phyloP scores from a whole-genome alignment of 2,329 filamentous ascomycete species.

The Macrophomina pseudophaseolina region DNA sequence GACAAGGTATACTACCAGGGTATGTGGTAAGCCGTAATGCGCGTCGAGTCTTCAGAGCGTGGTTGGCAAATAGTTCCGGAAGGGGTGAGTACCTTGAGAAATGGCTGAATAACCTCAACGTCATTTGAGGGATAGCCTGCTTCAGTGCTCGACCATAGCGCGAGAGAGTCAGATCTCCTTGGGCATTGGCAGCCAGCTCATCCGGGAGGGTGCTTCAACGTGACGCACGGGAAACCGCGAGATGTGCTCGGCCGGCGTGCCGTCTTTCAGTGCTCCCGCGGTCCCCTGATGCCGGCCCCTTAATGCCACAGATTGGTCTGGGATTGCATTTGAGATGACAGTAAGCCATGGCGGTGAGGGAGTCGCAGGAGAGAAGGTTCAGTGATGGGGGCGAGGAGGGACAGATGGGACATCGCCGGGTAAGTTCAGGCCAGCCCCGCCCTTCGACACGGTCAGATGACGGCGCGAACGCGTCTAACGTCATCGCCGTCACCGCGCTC shows the following conservation, averaged over 20 bases:
- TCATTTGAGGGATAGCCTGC: background rate
- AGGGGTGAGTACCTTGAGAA: background rate
- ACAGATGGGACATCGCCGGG: background rate
- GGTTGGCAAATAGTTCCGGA: background rate
- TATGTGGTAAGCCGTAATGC: background rate
- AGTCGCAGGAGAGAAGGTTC: background rate
- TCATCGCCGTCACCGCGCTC: background rate
- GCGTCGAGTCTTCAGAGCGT: background rate
- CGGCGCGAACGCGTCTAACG: constrained; percentile 8
- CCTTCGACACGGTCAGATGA: constrained; percentile 1
- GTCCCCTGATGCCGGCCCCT: background rate
- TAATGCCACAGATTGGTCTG: background rate
- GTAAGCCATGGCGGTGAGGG: background rate
- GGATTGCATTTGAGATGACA: background rate
- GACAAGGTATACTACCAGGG: background rate
- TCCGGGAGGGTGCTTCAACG: constrained; percentile 3
- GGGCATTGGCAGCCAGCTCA: background rate
- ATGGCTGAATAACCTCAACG: background rate
- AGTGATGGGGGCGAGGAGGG: background rate
- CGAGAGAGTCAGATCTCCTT: background rate
- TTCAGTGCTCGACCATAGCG: background rate
- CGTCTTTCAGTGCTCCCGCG: background rate
- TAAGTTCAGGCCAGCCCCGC: background rate
- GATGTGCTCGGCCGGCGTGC: background rate
- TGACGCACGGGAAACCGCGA: constrained; percentile 2